Evolutionary conservation across 371 early-diverging fungal genomes (phyloP), one percentile per base, ranked within the genome.

Genomic region (Smittium culicis): DNA sequence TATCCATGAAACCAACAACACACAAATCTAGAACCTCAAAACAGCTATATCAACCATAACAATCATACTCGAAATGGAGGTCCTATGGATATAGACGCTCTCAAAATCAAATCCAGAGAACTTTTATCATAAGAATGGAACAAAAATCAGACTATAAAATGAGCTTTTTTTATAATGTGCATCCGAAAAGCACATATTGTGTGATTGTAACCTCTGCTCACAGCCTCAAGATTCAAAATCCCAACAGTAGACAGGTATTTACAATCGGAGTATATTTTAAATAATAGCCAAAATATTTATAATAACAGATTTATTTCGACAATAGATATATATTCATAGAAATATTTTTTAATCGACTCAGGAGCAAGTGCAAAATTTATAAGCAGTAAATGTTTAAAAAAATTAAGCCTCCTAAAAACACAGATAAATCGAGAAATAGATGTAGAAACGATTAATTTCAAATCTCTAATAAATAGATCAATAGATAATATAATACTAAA

Each of bases 401-500:
- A 63, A 63, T 31, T 63, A 31, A 63, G 32, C n/a, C 63, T 63
- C 32, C 63, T 33, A n/a, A 63, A 20, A 5, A 35, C 31, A 31
- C 25, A 11, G 5, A 20, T 63, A 33, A 35, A 63, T 3, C 31
- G 33, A 25, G 29, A 20, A 14, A 32, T 63, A 31, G 5, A 5
- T 11, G 63, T 63, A 25, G 63, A 63, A 32, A 63, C 63, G 17
- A 63, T 63, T 24, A 33, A 63, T 35, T 20, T 20, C n/a, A 63
- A 33, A 33, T 33, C 63, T 30, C n/a, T 63, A n/a, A 63, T 14
- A 31, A n/a, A 59, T 5, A 14, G 11, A 14, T n/a, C 31, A 31
- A 63, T 63, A 31, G n/a, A 17, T 2, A 5, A 63, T 33, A 63
- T 34, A 25, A 33, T 33, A 11, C 25, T n/a, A 14, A 33, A 33